Evolutionary conservation across 495 filamentous ascomycete genomes (phyloP).

Genomic region (Penicillium bialowiezense): DNA sequence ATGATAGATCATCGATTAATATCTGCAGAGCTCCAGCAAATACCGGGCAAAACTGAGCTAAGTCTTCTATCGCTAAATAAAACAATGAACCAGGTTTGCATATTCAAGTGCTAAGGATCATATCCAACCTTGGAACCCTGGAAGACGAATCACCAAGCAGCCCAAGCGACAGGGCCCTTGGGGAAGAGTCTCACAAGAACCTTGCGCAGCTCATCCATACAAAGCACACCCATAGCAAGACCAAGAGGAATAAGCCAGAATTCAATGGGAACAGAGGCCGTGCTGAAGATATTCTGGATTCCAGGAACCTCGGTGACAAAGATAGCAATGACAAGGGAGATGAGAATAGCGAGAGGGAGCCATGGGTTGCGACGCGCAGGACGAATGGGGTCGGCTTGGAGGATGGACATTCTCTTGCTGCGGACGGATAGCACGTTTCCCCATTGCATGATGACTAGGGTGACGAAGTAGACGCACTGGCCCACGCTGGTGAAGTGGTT

Average conservation of each 20-base stretch:
- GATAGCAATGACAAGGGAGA: constrained; percentile 48
- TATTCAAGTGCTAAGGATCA: no score
- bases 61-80: no score
- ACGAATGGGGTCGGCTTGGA: constrained; percentile 51
- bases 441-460: constrained; percentile 59
- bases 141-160: constrained; percentile 37
- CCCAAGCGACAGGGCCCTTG: constrained; percentile 36
- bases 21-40: no score
- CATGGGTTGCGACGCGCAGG: constrained; percentile 47
- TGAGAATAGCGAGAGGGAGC: constrained; percentile 40
- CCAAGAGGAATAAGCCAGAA: constrained; percentile 51
- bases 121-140: no score
- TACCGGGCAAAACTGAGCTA: no score
- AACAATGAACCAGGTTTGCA: no score
- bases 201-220: constrained; percentile 50
- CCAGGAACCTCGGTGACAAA: constrained; percentile 52
- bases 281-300: constrained; percentile 46
- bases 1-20: no score
- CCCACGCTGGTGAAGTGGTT: constrained; percentile 48
- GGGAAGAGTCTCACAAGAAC: constrained; percentile 44
- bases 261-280: constrained; percentile 46
- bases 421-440: constrained; percentile 49
- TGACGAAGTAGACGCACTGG: constrained; percentile 69
- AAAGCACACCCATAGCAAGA: constrained; percentile 46
- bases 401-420: constrained; percentile 47